phyloP scores from a whole-genome alignment of 1,284 basidiomycete species.

The Cryptococcus maquisensis region DNA sequence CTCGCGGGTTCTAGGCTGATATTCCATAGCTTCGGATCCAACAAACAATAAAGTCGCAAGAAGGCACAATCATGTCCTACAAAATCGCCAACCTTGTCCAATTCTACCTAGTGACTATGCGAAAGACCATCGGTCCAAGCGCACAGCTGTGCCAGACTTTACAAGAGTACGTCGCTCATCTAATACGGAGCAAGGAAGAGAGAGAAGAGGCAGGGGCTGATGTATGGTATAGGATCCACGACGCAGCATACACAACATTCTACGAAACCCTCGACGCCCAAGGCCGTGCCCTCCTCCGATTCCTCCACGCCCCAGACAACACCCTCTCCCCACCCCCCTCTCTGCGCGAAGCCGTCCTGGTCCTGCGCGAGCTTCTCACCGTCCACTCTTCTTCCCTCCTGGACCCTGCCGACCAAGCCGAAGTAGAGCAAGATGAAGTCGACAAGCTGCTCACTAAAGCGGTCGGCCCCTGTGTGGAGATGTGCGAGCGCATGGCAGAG shows the following conservation, averaged over 20 bases:
- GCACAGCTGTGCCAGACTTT: conserved; percentile 73
- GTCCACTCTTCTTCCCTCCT: conserved; percentile 80
- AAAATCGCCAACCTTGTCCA: conserved; percentile 89
- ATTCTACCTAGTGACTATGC: conserved; percentile 91
- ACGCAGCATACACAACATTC: conserved; percentile 74
- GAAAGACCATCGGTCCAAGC: conserved; percentile 76
- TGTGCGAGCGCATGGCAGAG: conserved; percentile 66
- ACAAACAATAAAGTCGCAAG: conserved; percentile 87
- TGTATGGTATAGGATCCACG: conserved; percentile 60
- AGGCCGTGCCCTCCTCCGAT: conserved; percentile 66
- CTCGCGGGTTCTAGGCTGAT: not conserved
- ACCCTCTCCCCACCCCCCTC: conserved; percentile 70
- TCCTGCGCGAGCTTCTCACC: conserved; percentile 78
- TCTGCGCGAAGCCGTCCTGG: conserved; percentile 74
- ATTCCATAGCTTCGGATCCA: conserved; percentile 69
- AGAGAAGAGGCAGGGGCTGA: conserved; percentile 1
- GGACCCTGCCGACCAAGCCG: conserved; percentile 45
- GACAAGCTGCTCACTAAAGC: conserved; percentile 69
- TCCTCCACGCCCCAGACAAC: conserved; percentile 69
- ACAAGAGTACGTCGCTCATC: conserved; percentile 64
- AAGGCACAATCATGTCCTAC: conserved; percentile 85
- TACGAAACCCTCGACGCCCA: conserved; percentile 78
- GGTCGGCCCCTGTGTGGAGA: conserved; percentile 73
- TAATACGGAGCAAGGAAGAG: not conserved
- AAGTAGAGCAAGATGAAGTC: conserved; percentile 53